phyloP scores from a whole-genome alignment of 805 yeast genomes.

The Geotrichum ghanense region DNA sequence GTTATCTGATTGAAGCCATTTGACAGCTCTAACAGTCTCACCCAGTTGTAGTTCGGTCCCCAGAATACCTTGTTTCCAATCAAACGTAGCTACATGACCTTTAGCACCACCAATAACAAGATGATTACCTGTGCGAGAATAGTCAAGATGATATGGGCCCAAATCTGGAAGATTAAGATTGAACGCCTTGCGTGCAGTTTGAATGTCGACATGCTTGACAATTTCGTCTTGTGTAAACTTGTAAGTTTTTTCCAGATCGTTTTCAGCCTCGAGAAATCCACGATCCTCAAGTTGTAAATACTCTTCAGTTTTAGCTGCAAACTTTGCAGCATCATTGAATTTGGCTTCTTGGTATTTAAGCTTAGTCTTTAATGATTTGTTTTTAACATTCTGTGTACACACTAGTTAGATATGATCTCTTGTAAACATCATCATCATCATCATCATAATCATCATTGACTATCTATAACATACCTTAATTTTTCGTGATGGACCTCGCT shows the following conservation, averaged over 20 bases:
- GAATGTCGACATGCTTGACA: slow-evolving; percentile 57
- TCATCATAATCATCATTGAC: too few species aligned
- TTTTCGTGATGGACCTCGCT: neutral
- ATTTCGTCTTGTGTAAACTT: slow-evolving; percentile 78
- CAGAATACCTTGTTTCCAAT: slow-evolving; percentile 82
- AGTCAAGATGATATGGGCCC: slow-evolving; percentile 79
- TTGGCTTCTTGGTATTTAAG: slow-evolving; percentile 58
- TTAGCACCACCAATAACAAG: slow-evolving; percentile 76
- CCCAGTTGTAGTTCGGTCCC: slow-evolving; percentile 74
- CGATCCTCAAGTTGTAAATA: slow-evolving; percentile 70
- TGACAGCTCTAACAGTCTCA: slow-evolving; percentile 86
- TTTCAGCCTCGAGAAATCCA: slow-evolving; percentile 87
- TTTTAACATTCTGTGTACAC: slow-evolving; percentile 31
- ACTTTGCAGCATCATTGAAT: slow-evolving; percentile 64
- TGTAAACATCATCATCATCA: too few species aligned
- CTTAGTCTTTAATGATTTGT: slow-evolving; percentile 51
- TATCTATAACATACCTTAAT: neutral
- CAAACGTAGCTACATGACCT: slow-evolving; percentile 93
- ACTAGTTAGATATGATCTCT: slow-evolving; percentile 4
- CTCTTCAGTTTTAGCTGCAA: slow-evolving; percentile 74
- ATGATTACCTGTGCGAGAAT: slow-evolving; percentile 79
- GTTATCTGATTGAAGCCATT: slow-evolving; percentile 72
- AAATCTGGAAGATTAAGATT: slow-evolving; percentile 61
- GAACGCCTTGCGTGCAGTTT: slow-evolving; percentile 64
- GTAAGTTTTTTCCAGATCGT: slow-evolving; percentile 83